phyloP scores from a whole-genome alignment of 208 protist genomes.

The Crithidia brevicula region DNA sequence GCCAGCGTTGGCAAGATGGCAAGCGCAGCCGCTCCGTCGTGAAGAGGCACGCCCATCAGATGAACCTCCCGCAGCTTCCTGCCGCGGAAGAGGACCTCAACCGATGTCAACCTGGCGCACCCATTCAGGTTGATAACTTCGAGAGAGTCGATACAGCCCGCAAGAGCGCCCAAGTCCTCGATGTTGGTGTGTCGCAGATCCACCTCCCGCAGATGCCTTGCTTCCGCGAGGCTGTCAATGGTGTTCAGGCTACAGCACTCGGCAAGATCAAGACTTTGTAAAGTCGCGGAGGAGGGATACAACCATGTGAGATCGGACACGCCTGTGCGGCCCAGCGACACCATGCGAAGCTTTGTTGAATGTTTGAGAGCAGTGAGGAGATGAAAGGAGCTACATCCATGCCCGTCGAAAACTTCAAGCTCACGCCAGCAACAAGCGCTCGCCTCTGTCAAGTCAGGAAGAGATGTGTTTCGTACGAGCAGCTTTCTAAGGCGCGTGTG shows the following conservation, averaged over 20 bases:
- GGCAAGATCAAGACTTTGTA: neutral
- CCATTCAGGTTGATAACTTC: conserved; percentile 2
- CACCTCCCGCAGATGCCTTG: conserved; percentile 6
- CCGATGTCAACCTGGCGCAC: neutral
- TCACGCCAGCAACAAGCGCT: neutral
- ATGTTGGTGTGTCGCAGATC: conserved; percentile 2
- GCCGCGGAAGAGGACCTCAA: conserved; percentile 10
- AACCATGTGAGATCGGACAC: conserved; percentile 11
- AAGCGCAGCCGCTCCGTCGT: conserved; percentile 9
- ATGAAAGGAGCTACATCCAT: neutral
- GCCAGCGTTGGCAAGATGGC: conserved; percentile 5
- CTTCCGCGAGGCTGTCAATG: neutral
- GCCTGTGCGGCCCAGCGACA: neutral
- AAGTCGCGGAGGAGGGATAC: neutral
- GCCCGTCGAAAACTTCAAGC: conserved; percentile 8
- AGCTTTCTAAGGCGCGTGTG: conserved; percentile 1
- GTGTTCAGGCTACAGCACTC: neutral
- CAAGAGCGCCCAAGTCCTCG: neutral
- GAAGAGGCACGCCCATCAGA: neutral
- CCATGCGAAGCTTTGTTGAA: neutral
- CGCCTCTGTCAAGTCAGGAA: neutral
- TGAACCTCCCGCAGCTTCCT: conserved; percentile 6
- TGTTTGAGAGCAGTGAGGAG: neutral
- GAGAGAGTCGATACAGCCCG: neutral
- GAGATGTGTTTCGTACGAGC: neutral